phyloP scores from a whole-genome alignment of 129 eudicot species.

The Saussurea involucrata region DNA sequence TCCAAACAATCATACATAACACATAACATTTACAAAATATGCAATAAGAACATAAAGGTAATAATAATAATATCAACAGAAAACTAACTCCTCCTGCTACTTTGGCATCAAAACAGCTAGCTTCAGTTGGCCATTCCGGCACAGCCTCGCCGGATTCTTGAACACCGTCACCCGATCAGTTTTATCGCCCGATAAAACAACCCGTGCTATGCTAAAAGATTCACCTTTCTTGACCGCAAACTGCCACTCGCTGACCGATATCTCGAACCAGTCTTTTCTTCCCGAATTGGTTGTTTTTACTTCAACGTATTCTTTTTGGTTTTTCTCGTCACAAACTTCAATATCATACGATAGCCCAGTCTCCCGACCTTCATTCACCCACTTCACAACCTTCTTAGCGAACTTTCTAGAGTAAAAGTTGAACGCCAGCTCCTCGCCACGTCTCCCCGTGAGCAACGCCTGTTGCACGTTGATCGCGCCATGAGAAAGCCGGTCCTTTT shows the following conservation, averaged over 20 bases:
- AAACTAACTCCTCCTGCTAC: no score
- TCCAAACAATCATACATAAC: no score
- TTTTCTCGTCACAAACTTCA: conserved; percentile 39
- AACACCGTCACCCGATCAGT: conserved; percentile 43
- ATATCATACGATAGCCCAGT: conserved; percentile 85
- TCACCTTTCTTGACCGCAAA: conserved; percentile 86
- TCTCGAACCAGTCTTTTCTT: conserved; percentile 68
- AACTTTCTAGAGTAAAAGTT: conserved; percentile 38
- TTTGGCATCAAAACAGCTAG: conserved; percentile 67
- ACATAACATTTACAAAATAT: no score
- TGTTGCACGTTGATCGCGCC: conserved; percentile 37
- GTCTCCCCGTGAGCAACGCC: conserved; percentile 57
- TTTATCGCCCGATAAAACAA: conserved; percentile 42
- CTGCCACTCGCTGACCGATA: conserved; percentile 83
- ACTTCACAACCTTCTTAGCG: conserved; percentile 39
- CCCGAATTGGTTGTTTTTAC: conserved; percentile 75
- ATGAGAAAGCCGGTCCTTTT: conserved; percentile 30
- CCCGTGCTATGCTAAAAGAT: conserved; percentile 68
- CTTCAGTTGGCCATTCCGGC: conserved; percentile 65
- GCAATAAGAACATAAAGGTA: no score
- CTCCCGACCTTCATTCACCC: conserved; percentile 74
- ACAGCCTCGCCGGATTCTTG: conserved; percentile 65
- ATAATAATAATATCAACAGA: no score
- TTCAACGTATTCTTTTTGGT: conserved; percentile 58
- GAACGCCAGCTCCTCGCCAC: conserved; percentile 72